Conservation (phyloP, 2,329 filamentous ascomycete genomes). For the Mycosphaerella sp. region DNA sequence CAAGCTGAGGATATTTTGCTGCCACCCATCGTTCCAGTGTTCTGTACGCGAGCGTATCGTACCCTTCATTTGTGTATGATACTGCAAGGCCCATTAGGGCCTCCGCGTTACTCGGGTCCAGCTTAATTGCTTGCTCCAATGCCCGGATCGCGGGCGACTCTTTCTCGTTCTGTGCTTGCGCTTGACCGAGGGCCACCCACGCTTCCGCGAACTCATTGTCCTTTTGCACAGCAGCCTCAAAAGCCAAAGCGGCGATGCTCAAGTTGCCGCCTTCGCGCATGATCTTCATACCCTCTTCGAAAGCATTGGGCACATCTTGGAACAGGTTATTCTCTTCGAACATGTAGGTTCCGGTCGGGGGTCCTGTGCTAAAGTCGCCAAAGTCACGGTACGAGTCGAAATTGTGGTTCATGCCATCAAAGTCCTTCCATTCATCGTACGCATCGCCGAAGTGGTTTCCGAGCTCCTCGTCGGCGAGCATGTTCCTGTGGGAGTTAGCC, state of each 20-base stretch:
- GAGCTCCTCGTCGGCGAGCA: conserved; percentile 61
- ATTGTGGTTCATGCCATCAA: conserved; percentile 64
- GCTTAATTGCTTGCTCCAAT: conserved; percentile 79
- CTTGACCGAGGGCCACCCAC: conserved; percentile 85
- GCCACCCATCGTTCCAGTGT: conserved; percentile 95
- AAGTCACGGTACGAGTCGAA: conserved; percentile 49
- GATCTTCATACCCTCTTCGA: conserved; percentile 87
- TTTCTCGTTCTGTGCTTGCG: conserved; percentile 98
- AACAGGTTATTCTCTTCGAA: conserved; percentile 96
- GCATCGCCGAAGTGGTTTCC: conserved; percentile 63
- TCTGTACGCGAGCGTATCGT: conserved; percentile 92
- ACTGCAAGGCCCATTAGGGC: conserved; percentile 94
- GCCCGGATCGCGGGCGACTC: conserved; percentile 93
- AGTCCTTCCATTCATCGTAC: conserved; percentile 71
- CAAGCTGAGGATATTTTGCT: conserved; percentile 83
- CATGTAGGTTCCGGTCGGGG: conserved; percentile 69
- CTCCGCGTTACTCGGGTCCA: conserved; percentile 78
- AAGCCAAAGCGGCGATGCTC: conserved; percentile 85
- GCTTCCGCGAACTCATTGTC: conserved; percentile 81
- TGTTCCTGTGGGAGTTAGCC: conserved; percentile 57
- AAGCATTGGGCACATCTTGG: conserved; percentile 71
- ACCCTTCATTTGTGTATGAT: conserved; percentile 97
- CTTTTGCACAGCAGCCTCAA: conserved; percentile 91
- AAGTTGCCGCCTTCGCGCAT: conserved; percentile 92
- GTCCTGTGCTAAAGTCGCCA: conserved; percentile 19